These are phyloP conservation scores for Aspergillus indologenus DNA, from an alignment of 495 filamentous ascomycete genomes.

Conservation along the genomic window DNA sequence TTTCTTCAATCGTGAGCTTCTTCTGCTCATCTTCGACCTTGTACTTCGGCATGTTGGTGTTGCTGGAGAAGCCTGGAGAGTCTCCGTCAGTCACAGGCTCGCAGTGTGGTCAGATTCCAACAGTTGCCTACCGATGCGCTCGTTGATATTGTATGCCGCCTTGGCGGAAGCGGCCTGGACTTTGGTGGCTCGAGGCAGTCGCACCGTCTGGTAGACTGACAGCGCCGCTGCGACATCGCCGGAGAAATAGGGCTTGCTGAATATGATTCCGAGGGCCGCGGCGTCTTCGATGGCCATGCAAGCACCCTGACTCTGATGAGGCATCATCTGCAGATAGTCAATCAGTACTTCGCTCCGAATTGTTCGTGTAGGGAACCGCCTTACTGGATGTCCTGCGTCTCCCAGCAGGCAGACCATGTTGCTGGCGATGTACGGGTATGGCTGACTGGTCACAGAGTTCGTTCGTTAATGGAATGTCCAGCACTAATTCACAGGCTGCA, in stretches of 20 bases:
- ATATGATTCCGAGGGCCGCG: constrained; percentile 45
- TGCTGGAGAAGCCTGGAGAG: constrained; percentile 42
- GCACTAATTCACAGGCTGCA: neutral
- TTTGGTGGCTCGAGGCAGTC: constrained; percentile 40
- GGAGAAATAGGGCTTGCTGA: constrained; percentile 39
- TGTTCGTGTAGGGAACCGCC: neutral
- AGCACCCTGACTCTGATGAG: constrained; percentile 49
- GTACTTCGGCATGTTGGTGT: constrained; percentile 41
- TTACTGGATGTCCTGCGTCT: constrained; percentile 39
- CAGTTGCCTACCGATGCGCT: constrained; percentile 42
- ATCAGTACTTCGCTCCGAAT: neutral
- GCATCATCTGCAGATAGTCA: constrained; percentile 39
- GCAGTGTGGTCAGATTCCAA: neutral
- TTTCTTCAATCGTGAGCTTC: constrained; percentile 52
- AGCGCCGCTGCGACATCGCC: constrained; percentile 41
- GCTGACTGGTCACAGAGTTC: constrained; percentile 18
- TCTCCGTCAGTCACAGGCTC: neutral
- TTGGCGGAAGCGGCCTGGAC: constrained; percentile 46
- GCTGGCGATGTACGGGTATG: constrained; percentile 38
- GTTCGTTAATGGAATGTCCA: constrained; percentile 12
- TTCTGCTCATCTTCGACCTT: constrained; percentile 46
- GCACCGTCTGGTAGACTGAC: constrained; percentile 42
- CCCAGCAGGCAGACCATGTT: constrained; percentile 37
- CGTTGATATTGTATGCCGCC: constrained; percentile 49
- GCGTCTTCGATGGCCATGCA: constrained; percentile 53